These are phyloP conservation scores for Epichloe scottii DNA, from an alignment of 2,329 filamentous ascomycete species.

Conservation along the genomic window DNA sequence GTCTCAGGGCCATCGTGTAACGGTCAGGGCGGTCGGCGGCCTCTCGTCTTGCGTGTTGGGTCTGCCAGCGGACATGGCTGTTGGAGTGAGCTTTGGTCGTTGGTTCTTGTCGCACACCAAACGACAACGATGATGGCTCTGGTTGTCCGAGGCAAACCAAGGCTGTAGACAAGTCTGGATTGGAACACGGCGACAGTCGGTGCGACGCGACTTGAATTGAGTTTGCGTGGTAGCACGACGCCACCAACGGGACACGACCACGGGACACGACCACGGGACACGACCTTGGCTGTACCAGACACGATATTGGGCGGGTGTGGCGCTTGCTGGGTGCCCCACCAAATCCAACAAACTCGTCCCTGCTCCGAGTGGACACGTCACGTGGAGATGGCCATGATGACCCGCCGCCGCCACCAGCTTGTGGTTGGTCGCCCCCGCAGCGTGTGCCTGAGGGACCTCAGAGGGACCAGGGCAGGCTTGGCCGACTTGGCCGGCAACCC, in stretches of 20 bases:
- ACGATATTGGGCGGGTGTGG: no score
- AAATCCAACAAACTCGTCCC: no score
- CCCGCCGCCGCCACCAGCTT: no score
- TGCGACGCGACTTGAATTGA: not conserved
- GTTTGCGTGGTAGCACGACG: not conserved
- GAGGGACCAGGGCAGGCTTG: no score
- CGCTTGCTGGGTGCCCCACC: no score
- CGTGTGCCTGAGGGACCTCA: no score
- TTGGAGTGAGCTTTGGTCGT: not conserved
- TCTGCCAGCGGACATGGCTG: no score
- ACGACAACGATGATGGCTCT: not conserved
- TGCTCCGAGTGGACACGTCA: not conserved
- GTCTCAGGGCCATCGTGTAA: not conserved
- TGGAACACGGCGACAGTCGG: not conserved
- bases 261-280: no score
- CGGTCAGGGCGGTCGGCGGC: not conserved
- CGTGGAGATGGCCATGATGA: not conserved
- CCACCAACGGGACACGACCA: not conserved
- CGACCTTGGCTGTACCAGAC: not conserved
- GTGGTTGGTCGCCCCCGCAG: no score
- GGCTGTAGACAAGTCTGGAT: no score
- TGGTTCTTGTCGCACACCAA: not conserved
- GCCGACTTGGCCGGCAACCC: no score
- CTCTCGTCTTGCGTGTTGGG: not conserved
- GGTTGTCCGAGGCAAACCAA: no score